phyloP scores from a whole-genome alignment of 768 basidiomycete genomes.

The Lactifluus rugatus region DNA sequence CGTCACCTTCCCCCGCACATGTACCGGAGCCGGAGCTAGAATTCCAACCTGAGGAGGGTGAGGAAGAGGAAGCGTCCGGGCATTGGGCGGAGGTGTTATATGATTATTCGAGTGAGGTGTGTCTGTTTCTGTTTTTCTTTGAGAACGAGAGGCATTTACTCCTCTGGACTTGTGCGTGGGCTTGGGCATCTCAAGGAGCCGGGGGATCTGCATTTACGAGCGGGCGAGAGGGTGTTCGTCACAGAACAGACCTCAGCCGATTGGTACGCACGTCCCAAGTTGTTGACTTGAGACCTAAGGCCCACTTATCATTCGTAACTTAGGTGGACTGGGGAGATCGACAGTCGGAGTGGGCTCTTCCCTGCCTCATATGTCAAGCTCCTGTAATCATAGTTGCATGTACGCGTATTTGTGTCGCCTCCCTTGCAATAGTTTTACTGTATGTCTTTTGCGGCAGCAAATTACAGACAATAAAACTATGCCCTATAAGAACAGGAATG shows the following conservation, averaged over 20 bases:
- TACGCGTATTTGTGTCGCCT: not conserved
- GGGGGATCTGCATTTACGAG: slow-evolving; percentile 52
- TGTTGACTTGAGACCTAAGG: not conserved
- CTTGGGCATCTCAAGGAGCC: slow-evolving; percentile 45
- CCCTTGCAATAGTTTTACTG: too few relatives aligned
- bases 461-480: too few relatives aligned
- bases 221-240: slow-evolving; percentile 50
- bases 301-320: not conserved
- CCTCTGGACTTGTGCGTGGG: not conserved
- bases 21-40: slow-evolving; percentile 5
- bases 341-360: slow-evolving; percentile 16
- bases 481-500: too few relatives aligned
- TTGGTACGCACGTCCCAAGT: slow-evolving; percentile 40
- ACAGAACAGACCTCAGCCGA: slow-evolving; percentile 62
- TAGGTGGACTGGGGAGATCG: slow-evolving; percentile 20
- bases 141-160: not conserved
- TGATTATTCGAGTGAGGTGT: slow-evolving; percentile 58
- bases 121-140: slow-evolving; percentile 5
- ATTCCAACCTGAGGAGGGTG: slow-evolving; percentile 25
- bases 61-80: slow-evolving; percentile 34
- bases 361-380: slow-evolving; percentile 16
- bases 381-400: not conserved
- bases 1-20: not conserved
- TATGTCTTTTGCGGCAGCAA: too few relatives aligned
- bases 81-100: slow-evolving; percentile 77